Conservation (phyloP, 495 filamentous ascomycete species). For the Xylaria bambusicola region DNA sequence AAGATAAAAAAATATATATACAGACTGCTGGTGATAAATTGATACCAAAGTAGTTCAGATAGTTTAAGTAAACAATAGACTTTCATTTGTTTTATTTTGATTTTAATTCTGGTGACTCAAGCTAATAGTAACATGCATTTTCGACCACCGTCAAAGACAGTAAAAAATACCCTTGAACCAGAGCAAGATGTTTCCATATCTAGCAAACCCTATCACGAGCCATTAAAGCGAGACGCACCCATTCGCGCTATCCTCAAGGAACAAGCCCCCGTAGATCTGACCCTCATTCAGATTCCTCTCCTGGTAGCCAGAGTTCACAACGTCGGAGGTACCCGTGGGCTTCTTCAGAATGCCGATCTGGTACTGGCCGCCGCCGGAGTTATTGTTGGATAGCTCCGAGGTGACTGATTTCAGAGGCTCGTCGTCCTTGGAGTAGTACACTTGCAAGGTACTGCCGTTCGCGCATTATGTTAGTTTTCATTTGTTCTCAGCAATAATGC, state of each 20-base stretch:
- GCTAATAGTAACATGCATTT: no score
- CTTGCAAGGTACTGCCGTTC: slow-evolving; percentile 55
- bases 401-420: slow-evolving; percentile 51
- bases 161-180: no score
- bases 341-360: slow-evolving; percentile 61
- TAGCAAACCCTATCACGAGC: background rate
- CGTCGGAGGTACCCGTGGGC: slow-evolving; percentile 54
- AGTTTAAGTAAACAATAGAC: no score
- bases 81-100: no score
- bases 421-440: slow-evolving; percentile 54
- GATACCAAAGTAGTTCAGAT: no score
- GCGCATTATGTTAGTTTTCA: background rate
- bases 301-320: slow-evolving; percentile 57
- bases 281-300: slow-evolving; percentile 53
- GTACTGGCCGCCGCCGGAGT: slow-evolving; percentile 56
- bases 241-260: slow-evolving; percentile 52
- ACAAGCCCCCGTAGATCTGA: slow-evolving; percentile 57
- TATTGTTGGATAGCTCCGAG: slow-evolving; percentile 49
- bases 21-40: no score
- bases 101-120: no score
- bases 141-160: no score
- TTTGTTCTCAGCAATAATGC: no score
- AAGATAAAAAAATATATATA: no score
- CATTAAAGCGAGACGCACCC: slow-evolving; percentile 47
- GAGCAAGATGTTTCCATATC: no score